Evolutionary conservation across 2,329 filamentous ascomycete species (phyloP), one percentile per base, ranked within the genome.

Genomic region (Zymoseptoria tritici): DNA sequence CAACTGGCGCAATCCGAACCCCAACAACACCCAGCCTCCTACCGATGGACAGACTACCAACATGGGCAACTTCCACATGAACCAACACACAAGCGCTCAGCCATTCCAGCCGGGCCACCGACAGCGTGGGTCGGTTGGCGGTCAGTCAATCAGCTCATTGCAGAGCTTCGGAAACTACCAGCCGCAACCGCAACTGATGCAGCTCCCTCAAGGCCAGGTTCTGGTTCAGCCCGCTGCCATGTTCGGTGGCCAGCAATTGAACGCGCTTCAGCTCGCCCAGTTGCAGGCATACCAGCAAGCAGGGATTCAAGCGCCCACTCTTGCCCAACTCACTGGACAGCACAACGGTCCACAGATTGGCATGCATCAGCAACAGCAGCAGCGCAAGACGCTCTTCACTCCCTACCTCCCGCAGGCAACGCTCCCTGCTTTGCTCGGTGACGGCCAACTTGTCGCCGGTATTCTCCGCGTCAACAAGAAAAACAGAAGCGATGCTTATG

Each of bases 381-480:
- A 96, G 79, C 88, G 94, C 73, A 99, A 99, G 83, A 99, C 94
- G 1, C 84, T 99, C 21, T 99, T 99, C 79, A 97, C 94, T 68
- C 94, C 94, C 64, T 99, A 99, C 71, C 84, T 99, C 55, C 93
- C 94, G 16, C 94, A 99, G 75, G 93, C 93, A 6, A 95, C 89
- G 60, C 82, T 99, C 20, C 94, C 94, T 60, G 93, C 92, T 55
- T 83, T 99, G 49, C 84, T 97, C 60, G 87, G 85, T 62, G 91
- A 97, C 71, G 94, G 94, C 19, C 91, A 96, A 76, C 87, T 99
- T 60, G 94, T 99, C 57, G 93, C 93, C 62, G 94, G 94, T 79
- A 91, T 97, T 68, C 87, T 99, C 56, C 90, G 94, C 62, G 94
- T 99, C 66, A 99, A 99, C 84, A 99, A 97, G 82, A 99, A 99